A percentile compares a stretch with the other conserved stretches of the same genome.
Evolutionary conservation across 345 rosid genomes (phyloP).

Genomic region (Ailanthus altissimus): DNA sequence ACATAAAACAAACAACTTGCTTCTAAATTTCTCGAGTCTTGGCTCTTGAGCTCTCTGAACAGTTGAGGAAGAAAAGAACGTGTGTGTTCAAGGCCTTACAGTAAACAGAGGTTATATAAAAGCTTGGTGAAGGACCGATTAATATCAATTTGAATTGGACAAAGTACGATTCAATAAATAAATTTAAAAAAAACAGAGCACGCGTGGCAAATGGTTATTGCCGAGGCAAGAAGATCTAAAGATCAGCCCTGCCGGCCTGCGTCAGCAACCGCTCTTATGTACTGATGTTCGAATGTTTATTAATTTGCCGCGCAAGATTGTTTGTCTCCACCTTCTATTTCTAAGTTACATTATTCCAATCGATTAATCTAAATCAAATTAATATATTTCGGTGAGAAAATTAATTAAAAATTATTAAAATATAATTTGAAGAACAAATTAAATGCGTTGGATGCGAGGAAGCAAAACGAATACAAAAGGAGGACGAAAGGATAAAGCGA

Average conservation of each 20-base stretch:
- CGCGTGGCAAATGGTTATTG: no score
- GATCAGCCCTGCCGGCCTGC: conserved; percentile 17
- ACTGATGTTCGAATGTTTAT: not conserved
- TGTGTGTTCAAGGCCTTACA: not conserved
- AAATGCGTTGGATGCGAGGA: no score
- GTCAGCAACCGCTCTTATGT: not conserved
- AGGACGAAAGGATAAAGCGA: no score
- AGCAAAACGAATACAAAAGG: no score
- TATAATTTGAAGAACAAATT: no score
- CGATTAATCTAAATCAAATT: no score
- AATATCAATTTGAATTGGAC: not conserved
- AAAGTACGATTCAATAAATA: not conserved
- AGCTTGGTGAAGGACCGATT: not conserved
- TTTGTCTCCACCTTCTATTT: not conserved
- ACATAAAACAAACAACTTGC: no score
- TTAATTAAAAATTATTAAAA: no score
- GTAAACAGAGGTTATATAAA: not conserved
- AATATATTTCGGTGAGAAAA: no score
- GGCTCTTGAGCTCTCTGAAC: not conserved
- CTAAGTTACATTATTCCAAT: no score
- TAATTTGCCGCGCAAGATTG: conserved; percentile 2
- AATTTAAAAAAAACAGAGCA: not conserved
- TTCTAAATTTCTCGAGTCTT: not conserved
- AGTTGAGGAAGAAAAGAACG: not conserved
- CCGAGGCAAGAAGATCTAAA: not conserved